Conservation (phyloP, 306 rosid species). For the Parietaria judaica region DNA sequence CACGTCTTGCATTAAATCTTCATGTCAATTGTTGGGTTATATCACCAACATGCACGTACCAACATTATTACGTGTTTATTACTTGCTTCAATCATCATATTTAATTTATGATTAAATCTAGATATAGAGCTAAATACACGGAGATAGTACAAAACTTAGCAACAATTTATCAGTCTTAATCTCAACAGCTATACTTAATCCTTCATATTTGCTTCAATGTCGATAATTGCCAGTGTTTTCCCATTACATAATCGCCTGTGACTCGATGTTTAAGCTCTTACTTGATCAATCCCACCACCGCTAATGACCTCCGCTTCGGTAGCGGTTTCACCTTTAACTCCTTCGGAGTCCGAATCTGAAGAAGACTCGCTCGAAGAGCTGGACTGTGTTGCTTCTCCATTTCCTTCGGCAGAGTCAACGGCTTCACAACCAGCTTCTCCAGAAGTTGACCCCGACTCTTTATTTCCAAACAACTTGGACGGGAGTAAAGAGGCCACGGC, state of each 20-base stretch:
- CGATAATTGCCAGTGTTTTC: too few relatives aligned
- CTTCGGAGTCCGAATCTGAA: slow-evolving; percentile 16
- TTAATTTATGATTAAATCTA: too few relatives aligned
- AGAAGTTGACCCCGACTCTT: slow-evolving; percentile 35
- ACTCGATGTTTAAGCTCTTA: slow-evolving; percentile 24
- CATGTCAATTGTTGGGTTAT: too few relatives aligned
- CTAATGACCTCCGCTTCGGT: slow-evolving; percentile 23
- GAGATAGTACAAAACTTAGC: too few relatives aligned
- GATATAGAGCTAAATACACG: slow-evolving; percentile 8
- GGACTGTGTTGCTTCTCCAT: slow-evolving; percentile 15
- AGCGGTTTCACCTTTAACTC: slow-evolving; percentile 18
- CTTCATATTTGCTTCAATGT: too few relatives aligned
- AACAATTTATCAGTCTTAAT: too few relatives aligned
- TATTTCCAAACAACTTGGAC: slow-evolving; percentile 67
- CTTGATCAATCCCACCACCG: slow-evolving; percentile 30
- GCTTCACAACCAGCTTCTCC: slow-evolving; percentile 25
- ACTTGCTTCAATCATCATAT: too few relatives aligned
- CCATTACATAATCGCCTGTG: neutral
- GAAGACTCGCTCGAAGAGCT: slow-evolving; percentile 13
- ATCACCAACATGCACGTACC: too few relatives aligned
- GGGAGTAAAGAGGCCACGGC: slow-evolving; percentile 75
- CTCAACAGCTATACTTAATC: too few relatives aligned
- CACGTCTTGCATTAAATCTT: too few relatives aligned
- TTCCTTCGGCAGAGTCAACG: slow-evolving; percentile 17
- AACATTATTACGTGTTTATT: too few relatives aligned